Percentiles rank a stretch among this genome's conserved stretches.
Conservation (phyloP, 139 green algal genomes). For the Chlorella ohadii region DNA sequence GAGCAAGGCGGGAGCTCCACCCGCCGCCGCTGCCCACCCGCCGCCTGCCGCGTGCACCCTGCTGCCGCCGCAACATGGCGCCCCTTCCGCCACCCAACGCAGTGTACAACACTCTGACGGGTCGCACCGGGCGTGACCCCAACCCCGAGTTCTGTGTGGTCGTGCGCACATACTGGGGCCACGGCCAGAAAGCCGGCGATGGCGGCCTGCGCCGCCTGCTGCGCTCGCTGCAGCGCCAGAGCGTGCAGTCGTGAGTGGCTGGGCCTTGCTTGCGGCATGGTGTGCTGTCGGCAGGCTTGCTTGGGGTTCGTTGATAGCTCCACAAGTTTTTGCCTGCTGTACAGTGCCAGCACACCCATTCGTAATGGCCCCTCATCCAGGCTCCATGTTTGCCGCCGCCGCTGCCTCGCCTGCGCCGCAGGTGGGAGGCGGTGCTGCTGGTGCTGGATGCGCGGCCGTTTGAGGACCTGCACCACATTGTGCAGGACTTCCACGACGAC, state of each 20-base stretch:
- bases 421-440: constrained; percentile 78
- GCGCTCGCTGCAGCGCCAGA: constrained; percentile 60
- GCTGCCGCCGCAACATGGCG: too few species aligned
- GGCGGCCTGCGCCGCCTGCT: constrained; percentile 62
- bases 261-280: too few species aligned
- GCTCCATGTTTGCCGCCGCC: too few species aligned
- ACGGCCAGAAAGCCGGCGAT: constrained; percentile 56
- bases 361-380: too few species aligned
- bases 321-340: too few species aligned
- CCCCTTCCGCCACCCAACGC: too few species aligned
- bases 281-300: too few species aligned
- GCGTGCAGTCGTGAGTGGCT: constrained; percentile 43
- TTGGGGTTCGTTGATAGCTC: too few species aligned
- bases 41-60: too few species aligned
- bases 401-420: constrained; percentile 27
- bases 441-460: constrained; percentile 81
- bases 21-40: too few species aligned
- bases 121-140: neutral
- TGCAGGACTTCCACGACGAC: constrained; percentile 67
- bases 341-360: too few species aligned
- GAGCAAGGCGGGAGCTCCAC: too few species aligned
- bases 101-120: constrained; percentile 18
- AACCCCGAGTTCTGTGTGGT: constrained; percentile 65
- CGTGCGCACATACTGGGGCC: constrained; percentile 77
- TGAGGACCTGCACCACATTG: constrained; percentile 66